Evolutionary conservation across 345 rosid genomes (phyloP).

Genomic region (Rhizophora mangle): DNA sequence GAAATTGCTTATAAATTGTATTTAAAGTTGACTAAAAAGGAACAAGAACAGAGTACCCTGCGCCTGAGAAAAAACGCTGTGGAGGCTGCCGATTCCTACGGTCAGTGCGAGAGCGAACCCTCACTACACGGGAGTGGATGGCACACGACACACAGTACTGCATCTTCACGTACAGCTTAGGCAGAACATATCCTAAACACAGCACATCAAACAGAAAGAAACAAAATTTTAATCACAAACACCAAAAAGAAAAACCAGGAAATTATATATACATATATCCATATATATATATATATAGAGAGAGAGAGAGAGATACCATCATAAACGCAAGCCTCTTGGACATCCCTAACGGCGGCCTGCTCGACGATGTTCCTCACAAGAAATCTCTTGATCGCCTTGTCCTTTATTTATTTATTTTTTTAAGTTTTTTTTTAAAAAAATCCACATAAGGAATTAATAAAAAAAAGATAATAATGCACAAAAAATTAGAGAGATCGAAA

Average conservation of each 20-base stretch:
- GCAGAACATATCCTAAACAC: constrained; percentile 56
- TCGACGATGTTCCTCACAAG: constrained; percentile 18
- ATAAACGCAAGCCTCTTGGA: constrained; percentile 17
- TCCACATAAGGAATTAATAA: too few relatives aligned
- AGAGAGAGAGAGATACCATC: not conserved
- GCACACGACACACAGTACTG: constrained; percentile 87
- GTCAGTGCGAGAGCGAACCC: constrained; percentile 65
- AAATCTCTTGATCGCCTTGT: constrained; percentile 17
- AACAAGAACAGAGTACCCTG: not conserved
- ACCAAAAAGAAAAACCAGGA: not conserved
- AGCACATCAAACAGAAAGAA: not conserved
- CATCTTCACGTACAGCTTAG: constrained; percentile 71
- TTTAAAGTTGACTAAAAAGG: not conserved
- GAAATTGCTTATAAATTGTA: not conserved
- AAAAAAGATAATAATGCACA: too few relatives aligned
- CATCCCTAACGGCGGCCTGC: constrained; percentile 11
- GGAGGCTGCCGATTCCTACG: constrained; percentile 74
- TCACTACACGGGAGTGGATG: constrained; percentile 85
- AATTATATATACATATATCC: not conserved
- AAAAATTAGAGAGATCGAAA: too few relatives aligned
- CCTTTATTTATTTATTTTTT: not conserved
- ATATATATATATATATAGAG: not conserved
- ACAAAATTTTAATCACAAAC: not conserved
- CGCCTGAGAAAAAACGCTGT: constrained; percentile 60
- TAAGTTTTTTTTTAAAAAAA: too few relatives aligned